Evolutionary conservation across 1,139 yeast species (phyloP).

Genomic region (Meyerozyma sp.): DNA sequence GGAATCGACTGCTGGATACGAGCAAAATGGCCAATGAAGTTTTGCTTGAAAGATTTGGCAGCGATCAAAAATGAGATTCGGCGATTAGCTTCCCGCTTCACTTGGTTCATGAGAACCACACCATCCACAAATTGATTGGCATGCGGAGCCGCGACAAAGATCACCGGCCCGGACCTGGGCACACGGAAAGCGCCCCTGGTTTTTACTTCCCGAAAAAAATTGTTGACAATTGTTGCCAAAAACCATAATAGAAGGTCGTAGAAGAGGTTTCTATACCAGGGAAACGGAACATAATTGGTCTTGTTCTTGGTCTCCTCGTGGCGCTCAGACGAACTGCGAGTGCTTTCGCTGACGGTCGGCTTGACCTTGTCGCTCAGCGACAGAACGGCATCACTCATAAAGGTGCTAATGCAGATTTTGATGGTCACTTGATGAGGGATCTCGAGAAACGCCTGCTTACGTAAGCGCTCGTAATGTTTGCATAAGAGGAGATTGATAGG

Average conservation of each 20-base stretch:
- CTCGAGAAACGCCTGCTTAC: neutral
- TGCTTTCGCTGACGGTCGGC: neutral
- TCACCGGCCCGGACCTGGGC: conserved; percentile 80
- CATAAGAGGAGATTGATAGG: too few relatives aligned
- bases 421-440: neutral
- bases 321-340: neutral
- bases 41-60: conserved; percentile 64
- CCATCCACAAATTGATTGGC: conserved; percentile 97
- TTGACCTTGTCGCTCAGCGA: neutral
- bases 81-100: conserved; percentile 63
- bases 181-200: conserved; percentile 88
- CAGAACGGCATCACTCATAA: neutral
- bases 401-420: too few relatives aligned
- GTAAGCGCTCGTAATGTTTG: neutral
- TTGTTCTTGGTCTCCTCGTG: neutral
- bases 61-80: conserved; percentile 84
- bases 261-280: conserved; percentile 32
- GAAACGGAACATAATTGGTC: conserved; percentile 12
- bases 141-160: conserved; percentile 96
- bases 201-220: conserved; percentile 83
- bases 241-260: conserved; percentile 50
- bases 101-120: conserved; percentile 75
- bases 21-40: conserved; percentile 71
- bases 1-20: conserved; percentile 79
- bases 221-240: conserved; percentile 35